Evolutionary conservation across 129 eudicot species (phyloP).

Genomic region (Artemisia argyi): DNA sequence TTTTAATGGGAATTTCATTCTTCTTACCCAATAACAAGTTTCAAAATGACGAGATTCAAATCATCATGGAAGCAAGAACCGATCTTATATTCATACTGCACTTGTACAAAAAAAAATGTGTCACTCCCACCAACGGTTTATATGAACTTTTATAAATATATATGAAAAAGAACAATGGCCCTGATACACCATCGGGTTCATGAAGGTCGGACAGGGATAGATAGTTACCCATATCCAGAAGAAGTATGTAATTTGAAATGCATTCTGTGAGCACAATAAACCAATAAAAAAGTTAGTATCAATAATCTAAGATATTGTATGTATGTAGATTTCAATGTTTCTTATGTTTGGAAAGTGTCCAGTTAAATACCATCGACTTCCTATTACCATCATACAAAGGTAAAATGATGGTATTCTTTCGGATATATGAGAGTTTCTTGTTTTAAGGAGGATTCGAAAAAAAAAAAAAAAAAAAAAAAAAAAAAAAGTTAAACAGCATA

Average conservation of each 20-base stretch:
- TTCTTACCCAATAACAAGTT: slow-evolving; percentile 68
- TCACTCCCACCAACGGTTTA: neutral
- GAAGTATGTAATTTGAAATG: slow-evolving; percentile 85
- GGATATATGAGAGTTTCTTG: neutral
- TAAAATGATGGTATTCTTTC: neutral
- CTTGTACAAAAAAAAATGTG: slow-evolving; percentile 11
- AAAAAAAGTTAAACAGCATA: neutral
- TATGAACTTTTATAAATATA: neutral
- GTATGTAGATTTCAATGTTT: neutral
- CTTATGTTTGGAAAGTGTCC: neutral
- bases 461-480: too few relatives aligned
- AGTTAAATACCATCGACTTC: neutral
- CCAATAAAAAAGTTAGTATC: slow-evolving; percentile 15
- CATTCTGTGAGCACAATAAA: slow-evolving; percentile 64
- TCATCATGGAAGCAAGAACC: slow-evolving; percentile 78
- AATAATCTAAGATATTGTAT: neutral
- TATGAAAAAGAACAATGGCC: neutral
- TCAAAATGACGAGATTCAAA: slow-evolving; percentile 41
- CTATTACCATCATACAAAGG: neutral
- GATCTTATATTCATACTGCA: slow-evolving; percentile 76
- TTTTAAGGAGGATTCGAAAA: neutral
- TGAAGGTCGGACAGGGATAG: too few relatives aligned
- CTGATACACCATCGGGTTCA: too few relatives aligned
- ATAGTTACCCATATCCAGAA: slow-evolving; percentile 87
- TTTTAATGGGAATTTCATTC: slow-evolving; percentile 7